These are phyloP conservation scores for Carnegiea gigantea DNA, from an alignment of 179 eudicot species.

Conservation along the genomic window DNA sequence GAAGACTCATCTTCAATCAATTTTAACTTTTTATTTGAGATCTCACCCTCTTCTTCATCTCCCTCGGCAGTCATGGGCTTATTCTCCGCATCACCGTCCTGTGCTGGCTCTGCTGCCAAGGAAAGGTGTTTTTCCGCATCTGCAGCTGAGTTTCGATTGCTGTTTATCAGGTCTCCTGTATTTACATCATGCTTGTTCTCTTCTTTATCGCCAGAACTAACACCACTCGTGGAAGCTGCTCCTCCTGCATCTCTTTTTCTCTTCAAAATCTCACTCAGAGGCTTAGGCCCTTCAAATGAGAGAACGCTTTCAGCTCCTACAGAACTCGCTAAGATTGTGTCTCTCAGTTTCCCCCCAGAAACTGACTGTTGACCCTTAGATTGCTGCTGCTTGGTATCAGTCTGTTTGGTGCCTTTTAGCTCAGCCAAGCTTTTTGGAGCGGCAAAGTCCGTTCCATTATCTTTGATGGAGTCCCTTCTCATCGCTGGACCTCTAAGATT, in stretches of 20 bases:
- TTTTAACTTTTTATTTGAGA: slow-evolving; percentile 32
- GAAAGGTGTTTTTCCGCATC: slow-evolving; percentile 21
- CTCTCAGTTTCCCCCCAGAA: slow-evolving; percentile 57
- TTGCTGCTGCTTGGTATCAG: slow-evolving; percentile 37
- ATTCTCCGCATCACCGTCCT: slow-evolving; percentile 24
- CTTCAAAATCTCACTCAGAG: slow-evolving; percentile 87
- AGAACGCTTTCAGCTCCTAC: slow-evolving; percentile 38
- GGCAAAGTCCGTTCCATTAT: slow-evolving; percentile 38
- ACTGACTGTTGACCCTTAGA: slow-evolving; percentile 35
- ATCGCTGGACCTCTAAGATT: slow-evolving; percentile 36
- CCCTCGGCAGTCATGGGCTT: slow-evolving; percentile 21
- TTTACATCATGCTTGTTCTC: slow-evolving; percentile 21
- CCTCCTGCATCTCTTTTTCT: slow-evolving; percentile 55
- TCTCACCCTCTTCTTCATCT: slow-evolving; percentile 32
- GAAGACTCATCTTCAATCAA: slow-evolving; percentile 29
- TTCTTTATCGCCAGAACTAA: slow-evolving; percentile 24
- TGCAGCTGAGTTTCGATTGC: slow-evolving; percentile 14
- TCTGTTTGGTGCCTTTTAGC: slow-evolving; percentile 45
- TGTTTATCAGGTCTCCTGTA: slow-evolving; percentile 9
- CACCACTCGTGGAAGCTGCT: slow-evolving; percentile 14
- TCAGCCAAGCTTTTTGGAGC: slow-evolving; percentile 74
- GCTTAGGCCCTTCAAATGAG: slow-evolving; percentile 89
- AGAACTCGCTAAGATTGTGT: slow-evolving; percentile 38
- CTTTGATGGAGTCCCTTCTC: slow-evolving; percentile 40
- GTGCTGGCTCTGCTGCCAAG: slow-evolving; percentile 21